A percentile compares a stretch with the other conserved stretches of the same genome.
Conservation (phyloP, 23 red algal genomes). For the Gracilaria gracilis region DNA sequence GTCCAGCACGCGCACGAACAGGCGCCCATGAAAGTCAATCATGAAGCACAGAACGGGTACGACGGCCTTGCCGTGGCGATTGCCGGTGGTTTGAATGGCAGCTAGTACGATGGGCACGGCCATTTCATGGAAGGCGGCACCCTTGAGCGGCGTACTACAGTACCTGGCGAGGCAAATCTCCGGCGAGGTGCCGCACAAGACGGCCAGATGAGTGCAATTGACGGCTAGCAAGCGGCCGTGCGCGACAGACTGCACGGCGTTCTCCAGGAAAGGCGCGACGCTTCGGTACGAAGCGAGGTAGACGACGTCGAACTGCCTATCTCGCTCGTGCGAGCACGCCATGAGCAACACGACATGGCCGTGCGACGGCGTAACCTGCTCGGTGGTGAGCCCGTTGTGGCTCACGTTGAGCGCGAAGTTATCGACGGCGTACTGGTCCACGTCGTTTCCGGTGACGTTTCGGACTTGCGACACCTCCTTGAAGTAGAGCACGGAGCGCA, state of each 20-base stretch:
- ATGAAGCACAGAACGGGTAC: too few species aligned
- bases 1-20: slow-evolving; percentile 87
- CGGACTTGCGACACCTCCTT: slow-evolving; percentile 71
- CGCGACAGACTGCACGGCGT: slow-evolving; percentile 75
- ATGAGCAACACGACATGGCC: too few species aligned
- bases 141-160: too few species aligned
- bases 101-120: too few species aligned
- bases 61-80: too few species aligned
- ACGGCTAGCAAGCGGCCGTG: slow-evolving; percentile 90
- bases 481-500: slow-evolving; percentile 91
- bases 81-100: too few species aligned
- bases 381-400: too few species aligned
- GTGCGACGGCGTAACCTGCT: too few species aligned
- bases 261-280: slow-evolving; percentile 82
- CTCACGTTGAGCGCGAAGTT: too few species aligned
- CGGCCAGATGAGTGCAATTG: slow-evolving; percentile 89
- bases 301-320: slow-evolving; percentile 76
- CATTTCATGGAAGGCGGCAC: too few species aligned
- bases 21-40: slow-evolving; percentile 97
- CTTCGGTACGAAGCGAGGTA: slow-evolving; percentile 94
- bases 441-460: slow-evolving; percentile 85
- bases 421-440: slow-evolving; percentile 73
- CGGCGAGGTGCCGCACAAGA: slow-evolving; percentile 87
- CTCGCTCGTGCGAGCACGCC: slow-evolving; percentile 23
- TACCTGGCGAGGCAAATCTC: too few species aligned